Base-by-base conservation (phyloP, 2,329 filamentous ascomycete genomes). In the Coniochaeta sp. region DNA sequence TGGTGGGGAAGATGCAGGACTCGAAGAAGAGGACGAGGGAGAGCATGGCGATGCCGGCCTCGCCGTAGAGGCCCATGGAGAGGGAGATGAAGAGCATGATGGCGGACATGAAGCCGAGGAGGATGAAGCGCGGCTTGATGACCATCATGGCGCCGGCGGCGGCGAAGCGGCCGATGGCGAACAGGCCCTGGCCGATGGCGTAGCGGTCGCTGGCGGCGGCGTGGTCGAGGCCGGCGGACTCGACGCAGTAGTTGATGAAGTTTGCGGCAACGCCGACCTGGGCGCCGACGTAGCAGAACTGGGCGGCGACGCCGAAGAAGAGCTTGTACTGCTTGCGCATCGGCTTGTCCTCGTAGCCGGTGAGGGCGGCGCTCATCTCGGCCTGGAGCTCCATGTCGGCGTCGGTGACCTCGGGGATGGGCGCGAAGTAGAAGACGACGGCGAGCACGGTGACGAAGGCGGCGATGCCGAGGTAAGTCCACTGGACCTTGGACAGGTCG, bases 1-100 rank as follows among this genome's bases (percentile, higher is more conserved):
- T 90, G n/a, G 88, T 91, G 0, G 89, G 89, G 77, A 92, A 93
- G 71, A 87, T 88, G 68, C 90, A 88, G 1, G 83, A 87, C 72
- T 90, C 89, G 73, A 91, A 91, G 77, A 91, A 91, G 17, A 91
- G 78, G 12, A 87, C 84, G 17, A 89, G 62, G 70, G 84, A 88
- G 26, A 91, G 80, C 77, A 90, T 84, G 6, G 79, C 76, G 58
- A 83, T 73, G 28, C 79, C 80, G 0, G 71, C 70, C 62, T 76
- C 74, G 22, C 75, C 77, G 9, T 69, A 63, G 38, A 77, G 69
- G 0, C 76, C 77, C 61, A 79, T 79, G 24, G 79, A 68, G 1
- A 79, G 76, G 9, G 71, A 72, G 47, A 79, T 71, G 74, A 91
- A 91, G 62, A 89, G 70, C 69, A 90, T 83, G 65, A 83, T 85